Percentiles rank a stretch among this genome's conserved stretches.
Conservation (phyloP, 441 rosid genomes). For the Pelargonium australe region DNA sequence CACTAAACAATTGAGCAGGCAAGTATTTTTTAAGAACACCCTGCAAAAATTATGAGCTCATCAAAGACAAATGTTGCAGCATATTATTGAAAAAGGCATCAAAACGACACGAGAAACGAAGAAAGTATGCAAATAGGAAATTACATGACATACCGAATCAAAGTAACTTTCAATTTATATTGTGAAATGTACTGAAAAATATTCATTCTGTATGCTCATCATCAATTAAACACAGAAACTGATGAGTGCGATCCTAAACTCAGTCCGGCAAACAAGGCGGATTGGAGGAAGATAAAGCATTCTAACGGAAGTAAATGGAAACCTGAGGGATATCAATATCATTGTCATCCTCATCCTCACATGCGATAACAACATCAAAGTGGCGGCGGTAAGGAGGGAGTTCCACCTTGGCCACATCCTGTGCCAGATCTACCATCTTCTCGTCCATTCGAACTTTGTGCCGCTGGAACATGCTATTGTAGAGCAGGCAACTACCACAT, state of each 20-base stretch:
- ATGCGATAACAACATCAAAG: conserved; percentile 74
- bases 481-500: conserved; percentile 71
- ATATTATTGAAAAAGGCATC: no score
- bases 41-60: no score
- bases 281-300: neutral
- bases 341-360: conserved; percentile 88
- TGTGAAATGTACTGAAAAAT: conserved; percentile 1
- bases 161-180: conserved; percentile 3
- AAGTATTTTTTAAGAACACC: no score
- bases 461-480: conserved; percentile 66
- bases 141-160: neutral
- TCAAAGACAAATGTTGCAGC: no score
- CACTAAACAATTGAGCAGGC: no score
- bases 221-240: neutral
- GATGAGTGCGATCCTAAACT: neutral
- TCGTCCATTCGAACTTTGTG: conserved; percentile 83
- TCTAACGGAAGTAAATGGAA: conserved; percentile 61
- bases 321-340: conserved; percentile 78
- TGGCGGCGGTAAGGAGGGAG: conserved; percentile 61
- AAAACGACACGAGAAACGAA: no score
- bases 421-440: conserved; percentile 71
- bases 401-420: conserved; percentile 79
- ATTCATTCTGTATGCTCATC: neutral
- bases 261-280: conserved; percentile 10
- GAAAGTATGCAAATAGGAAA: no score